These are phyloP conservation scores for Colletotrichum agaves DNA, from an alignment of 2,329 filamentous ascomycete species.

Conservation along the genomic window DNA sequence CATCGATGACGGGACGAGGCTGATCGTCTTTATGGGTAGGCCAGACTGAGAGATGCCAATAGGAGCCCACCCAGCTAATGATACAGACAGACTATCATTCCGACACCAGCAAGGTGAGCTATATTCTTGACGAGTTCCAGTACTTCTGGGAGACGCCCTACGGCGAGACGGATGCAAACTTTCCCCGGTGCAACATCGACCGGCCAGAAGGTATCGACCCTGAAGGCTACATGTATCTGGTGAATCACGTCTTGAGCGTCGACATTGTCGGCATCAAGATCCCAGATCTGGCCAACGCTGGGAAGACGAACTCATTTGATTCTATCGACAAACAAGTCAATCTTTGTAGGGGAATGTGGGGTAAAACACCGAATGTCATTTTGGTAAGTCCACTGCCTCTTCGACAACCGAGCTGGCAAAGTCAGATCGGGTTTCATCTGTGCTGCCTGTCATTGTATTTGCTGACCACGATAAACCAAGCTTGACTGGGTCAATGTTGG, in stretches of 20 bases:
- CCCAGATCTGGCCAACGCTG: slow-evolving; percentile 45
- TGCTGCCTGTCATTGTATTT: background rate
- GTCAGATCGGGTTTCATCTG: background rate
- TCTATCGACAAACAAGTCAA: slow-evolving; percentile 45
- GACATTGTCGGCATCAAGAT: slow-evolving; percentile 50
- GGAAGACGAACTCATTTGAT: slow-evolving; percentile 48
- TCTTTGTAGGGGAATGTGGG: slow-evolving; percentile 43
- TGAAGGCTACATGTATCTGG: slow-evolving; percentile 55
- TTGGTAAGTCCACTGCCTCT: slow-evolving; percentile 45
- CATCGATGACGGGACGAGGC: slow-evolving; percentile 69
- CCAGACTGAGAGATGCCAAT: background rate
- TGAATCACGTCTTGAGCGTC: slow-evolving; percentile 53
- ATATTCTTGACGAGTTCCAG: slow-evolving; percentile 71
- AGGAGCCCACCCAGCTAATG: slow-evolving; percentile 33
- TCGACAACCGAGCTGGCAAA: background rate
- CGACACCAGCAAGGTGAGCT: slow-evolving; percentile 62
- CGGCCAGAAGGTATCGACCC: slow-evolving; percentile 62
- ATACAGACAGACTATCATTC: slow-evolving; percentile 65
- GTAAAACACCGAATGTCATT: slow-evolving; percentile 45
- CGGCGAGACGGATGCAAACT: slow-evolving; percentile 67
- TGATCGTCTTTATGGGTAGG: slow-evolving; percentile 77
- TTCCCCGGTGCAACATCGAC: slow-evolving; percentile 73
- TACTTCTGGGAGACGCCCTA: slow-evolving; percentile 80
- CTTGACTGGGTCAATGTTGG: slow-evolving; percentile 56
- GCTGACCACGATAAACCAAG: slow-evolving; percentile 43